A percentile compares a stretch with the other conserved stretches of the same genome.
phyloP scores from a whole-genome alignment of 495 filamentous ascomycete species.

The Pseudomonodictys pantanalensis region DNA sequence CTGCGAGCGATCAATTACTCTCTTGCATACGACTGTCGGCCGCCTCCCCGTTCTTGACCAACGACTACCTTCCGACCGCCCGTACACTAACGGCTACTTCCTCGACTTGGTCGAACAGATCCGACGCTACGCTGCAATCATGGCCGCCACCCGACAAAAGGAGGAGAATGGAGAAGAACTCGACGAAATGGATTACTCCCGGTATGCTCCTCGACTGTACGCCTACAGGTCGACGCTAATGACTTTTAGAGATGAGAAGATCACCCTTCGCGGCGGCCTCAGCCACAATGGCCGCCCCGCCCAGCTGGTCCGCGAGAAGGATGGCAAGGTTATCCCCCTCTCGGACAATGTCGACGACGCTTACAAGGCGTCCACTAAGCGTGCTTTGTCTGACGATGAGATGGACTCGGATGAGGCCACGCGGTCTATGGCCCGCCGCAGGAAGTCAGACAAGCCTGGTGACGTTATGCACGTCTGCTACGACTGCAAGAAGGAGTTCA shows the following conservation, averaged over 20 bases:
- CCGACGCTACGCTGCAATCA: constrained; percentile 45
- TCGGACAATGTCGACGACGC: constrained; percentile 42
- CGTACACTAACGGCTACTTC: constrained; percentile 90
- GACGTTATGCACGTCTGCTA: constrained; percentile 41
- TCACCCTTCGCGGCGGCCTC: constrained; percentile 73
- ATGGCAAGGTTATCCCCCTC: constrained; percentile 71
- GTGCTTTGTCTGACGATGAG: constrained; percentile 27
- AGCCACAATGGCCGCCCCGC: constrained; percentile 71
- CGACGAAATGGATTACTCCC: constrained; percentile 43
- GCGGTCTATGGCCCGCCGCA: constrained; percentile 85
- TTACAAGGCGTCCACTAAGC: constrained; percentile 23
- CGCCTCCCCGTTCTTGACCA: constrained; percentile 77
- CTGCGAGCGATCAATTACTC: constrained; percentile 81
- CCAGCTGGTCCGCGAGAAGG: constrained; percentile 71
- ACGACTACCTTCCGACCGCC: constrained; percentile 73
- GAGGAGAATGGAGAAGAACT: constrained; percentile 39
- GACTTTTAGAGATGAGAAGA: constrained; percentile 56
- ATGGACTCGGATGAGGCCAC: constrained; percentile 69
- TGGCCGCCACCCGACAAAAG: constrained; percentile 53
- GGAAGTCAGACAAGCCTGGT: constrained; percentile 63
- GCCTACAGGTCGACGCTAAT: constrained; percentile 1
- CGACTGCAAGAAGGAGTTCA: constrained; percentile 82
- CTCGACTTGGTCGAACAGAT: constrained; percentile 85
- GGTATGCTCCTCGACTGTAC: constrained; percentile 37
- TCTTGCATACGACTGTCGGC: constrained; percentile 77